phyloP scores from a whole-genome alignment of 306 rosid genomes.

The Oemleria cerasiformis region DNA sequence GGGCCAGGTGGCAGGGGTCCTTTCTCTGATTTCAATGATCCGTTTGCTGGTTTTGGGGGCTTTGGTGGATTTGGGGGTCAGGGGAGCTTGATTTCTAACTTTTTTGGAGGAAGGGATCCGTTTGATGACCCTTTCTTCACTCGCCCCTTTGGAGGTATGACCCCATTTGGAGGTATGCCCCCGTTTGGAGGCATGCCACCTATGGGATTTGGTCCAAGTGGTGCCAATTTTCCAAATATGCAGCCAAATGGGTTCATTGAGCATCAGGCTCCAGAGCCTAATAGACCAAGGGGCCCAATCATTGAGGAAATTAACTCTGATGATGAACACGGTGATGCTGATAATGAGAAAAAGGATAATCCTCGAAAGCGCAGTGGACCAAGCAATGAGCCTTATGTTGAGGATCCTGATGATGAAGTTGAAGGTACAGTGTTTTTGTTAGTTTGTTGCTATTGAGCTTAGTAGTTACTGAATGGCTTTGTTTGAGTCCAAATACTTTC shows the following conservation, averaged over 20 bases:
- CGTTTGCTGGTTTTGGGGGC: slow-evolving; percentile 67
- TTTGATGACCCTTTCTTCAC: slow-evolving; percentile 84
- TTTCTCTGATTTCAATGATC: slow-evolving; percentile 44
- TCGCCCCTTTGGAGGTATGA: slow-evolving; percentile 54
- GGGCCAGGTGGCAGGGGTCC: slow-evolving; percentile 50
- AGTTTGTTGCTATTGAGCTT: background rate
- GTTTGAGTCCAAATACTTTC: background rate
- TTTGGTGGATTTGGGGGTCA: slow-evolving; percentile 61
- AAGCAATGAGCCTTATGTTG: slow-evolving; percentile 38
- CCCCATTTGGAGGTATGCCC: slow-evolving; percentile 2
- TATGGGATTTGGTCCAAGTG: slow-evolving; percentile 52
- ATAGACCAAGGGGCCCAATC: slow-evolving; percentile 52
- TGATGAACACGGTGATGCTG: slow-evolving; percentile 51
- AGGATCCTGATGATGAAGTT: slow-evolving; percentile 57
- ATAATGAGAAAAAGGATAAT: slow-evolving; percentile 42
- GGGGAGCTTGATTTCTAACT: slow-evolving; percentile 43
- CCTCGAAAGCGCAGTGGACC: slow-evolving; percentile 60
- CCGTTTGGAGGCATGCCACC: slow-evolving; percentile 27
- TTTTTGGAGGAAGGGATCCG: slow-evolving; percentile 70
- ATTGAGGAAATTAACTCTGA: slow-evolving; percentile 83
- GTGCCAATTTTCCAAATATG: slow-evolving; percentile 44
- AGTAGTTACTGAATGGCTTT: background rate
- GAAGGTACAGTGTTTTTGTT: slow-evolving; percentile 41
- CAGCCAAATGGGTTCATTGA: slow-evolving; percentile 52
- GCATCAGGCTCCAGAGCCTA: slow-evolving; percentile 51